Conservation (phyloP, 768 basidiomycete genomes). For the Serpula lacrymans region DNA sequence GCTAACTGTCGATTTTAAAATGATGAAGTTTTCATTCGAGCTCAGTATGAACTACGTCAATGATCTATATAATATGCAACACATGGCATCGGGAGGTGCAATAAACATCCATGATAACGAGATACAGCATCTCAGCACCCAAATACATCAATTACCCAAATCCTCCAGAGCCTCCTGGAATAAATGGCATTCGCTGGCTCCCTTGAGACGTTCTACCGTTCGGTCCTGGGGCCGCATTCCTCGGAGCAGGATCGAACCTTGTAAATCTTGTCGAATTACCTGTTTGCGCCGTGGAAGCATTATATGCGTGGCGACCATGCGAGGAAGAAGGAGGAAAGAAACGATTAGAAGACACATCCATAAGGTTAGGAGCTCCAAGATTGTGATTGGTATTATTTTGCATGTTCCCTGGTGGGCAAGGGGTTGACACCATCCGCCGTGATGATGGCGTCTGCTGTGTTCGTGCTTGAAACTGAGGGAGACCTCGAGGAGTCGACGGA, state of each 20-base stretch:
- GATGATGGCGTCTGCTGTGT: conserved; percentile 13
- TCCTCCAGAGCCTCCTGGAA: conserved; percentile 32
- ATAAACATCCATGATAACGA: conserved; percentile 1
- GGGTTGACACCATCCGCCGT: conserved; percentile 1
- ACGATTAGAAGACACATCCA: conserved; percentile 30
- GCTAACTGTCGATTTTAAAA: too few relatives aligned
- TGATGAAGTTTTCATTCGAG: too few relatives aligned
- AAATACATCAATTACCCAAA: conserved; percentile 28
- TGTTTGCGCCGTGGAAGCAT: conserved; percentile 7
- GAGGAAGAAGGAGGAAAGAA: conserved; percentile 24
- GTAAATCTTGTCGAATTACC: conserved; percentile 15
- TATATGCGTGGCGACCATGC: conserved; percentile 22
- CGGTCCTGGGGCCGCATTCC: conserved; percentile 3
- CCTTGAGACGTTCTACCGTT: conserved; percentile 19
- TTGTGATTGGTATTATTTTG: conserved; percentile 9
- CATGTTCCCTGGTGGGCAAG: conserved; percentile 8
- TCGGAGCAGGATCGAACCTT: conserved; percentile 22
- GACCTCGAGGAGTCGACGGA: conserved; percentile 46
- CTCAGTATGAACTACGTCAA: too few relatives aligned
- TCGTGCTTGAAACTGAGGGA: conserved; percentile 24
- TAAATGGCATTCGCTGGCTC: conserved; percentile 55
- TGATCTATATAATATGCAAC: too few relatives aligned
- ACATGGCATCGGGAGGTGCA: background rate
- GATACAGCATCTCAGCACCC: conserved; percentile 3
- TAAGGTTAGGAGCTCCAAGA: conserved; percentile 6